Base-by-base conservation (phyloP, 2,329 filamentous ascomycete genomes). In the Sporothrix pallida region DNA sequence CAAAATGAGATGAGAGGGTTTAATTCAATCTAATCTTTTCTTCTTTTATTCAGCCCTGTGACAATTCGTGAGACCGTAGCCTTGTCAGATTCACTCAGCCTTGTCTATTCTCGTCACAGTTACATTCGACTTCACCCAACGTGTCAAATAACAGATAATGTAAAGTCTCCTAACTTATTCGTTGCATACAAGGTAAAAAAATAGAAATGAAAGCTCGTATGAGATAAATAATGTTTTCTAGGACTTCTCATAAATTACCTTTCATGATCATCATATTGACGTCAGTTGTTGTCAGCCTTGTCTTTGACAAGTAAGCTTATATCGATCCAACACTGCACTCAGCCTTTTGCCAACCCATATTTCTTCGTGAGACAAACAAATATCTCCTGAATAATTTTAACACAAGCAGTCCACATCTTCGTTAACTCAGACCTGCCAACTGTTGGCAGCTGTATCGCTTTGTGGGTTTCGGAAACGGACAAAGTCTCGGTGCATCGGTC, bases 401-500 rank as follows among this genome's bases (percentile, higher is more conserved):
- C 13, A 20, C 9, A 23, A 56, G 20, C 20, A 50, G 48, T 4
- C 4, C 13, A 7, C 9, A n/a, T 63, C 5, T 46, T 20, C 2
- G 13, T 44, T 31, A 10, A 37, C 12, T 2, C 9, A 52, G 2
- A 12, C 0, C 23, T 52, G n/a, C 44, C 65, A 52, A 7, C 65
- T 52, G 46, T 13, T n/a, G 7, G 10, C 46, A 52, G 23, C 46
- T 68, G 46, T 17, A 69, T 13, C 23, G 15, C 13, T n/a, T 26
- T 17, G 3, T 13, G 10, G 46, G 17, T 23, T 20, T n/a, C 65
- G 46, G 48, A 20, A 3, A 50, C 46, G 65, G 17, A 12, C 20
- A 12, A 20, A 10, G 48, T 9, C 48, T 69, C 67, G 67, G 67
- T 69, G 68, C 52, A 23, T 70, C 68, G 68, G 68, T 58, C n/a